A percentile compares a stretch with the other conserved stretches of the same genome.
Conservation (phyloP, 164 flowering plant species). For the Nymphaea thermarum region DNA sequence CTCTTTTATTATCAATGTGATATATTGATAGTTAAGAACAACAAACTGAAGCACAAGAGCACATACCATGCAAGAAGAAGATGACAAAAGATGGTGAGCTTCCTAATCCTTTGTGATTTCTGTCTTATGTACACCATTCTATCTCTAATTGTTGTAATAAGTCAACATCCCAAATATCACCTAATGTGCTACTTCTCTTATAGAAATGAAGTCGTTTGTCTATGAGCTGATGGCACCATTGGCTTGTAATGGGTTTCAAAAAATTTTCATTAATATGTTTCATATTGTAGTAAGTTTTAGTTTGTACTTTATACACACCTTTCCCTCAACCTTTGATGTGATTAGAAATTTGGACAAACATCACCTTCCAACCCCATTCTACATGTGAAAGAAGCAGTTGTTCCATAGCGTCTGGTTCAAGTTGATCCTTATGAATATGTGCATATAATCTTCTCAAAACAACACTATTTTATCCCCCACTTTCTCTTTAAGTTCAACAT, state of each 20-base stretch:
- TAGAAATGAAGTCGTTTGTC: constrained; percentile 38
- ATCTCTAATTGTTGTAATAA: constrained; percentile 54
- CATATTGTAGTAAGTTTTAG: constrained; percentile 27
- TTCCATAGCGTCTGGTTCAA: constrained; percentile 46
- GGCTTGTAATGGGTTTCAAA: constrained; percentile 35
- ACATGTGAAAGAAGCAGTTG: constrained; percentile 41
- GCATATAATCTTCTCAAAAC: constrained; percentile 66
- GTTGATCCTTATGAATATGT: constrained; percentile 52
- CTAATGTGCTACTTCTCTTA: constrained; percentile 40
- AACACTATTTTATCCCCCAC: constrained; percentile 28
- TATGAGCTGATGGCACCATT: constrained; percentile 21
- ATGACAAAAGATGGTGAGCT: too few relatives aligned
- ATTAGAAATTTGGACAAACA: constrained; percentile 50
- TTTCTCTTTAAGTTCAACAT: constrained; percentile 22
- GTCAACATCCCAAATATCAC: constrained; percentile 46
- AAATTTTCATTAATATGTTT: constrained; percentile 31
- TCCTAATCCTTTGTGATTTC: too few relatives aligned
- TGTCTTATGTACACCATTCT: constrained; percentile 20
- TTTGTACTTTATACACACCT: constrained; percentile 46
- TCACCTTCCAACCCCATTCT: constrained; percentile 36
- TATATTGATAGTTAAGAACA: too few relatives aligned
- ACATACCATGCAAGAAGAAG: too few relatives aligned
- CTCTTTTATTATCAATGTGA: too few relatives aligned
- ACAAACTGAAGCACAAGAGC: too few relatives aligned
- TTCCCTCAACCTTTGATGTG: constrained; percentile 52